Conservation (phyloP, 148 eudicot species). For the Dysphania ambrosioides region DNA sequence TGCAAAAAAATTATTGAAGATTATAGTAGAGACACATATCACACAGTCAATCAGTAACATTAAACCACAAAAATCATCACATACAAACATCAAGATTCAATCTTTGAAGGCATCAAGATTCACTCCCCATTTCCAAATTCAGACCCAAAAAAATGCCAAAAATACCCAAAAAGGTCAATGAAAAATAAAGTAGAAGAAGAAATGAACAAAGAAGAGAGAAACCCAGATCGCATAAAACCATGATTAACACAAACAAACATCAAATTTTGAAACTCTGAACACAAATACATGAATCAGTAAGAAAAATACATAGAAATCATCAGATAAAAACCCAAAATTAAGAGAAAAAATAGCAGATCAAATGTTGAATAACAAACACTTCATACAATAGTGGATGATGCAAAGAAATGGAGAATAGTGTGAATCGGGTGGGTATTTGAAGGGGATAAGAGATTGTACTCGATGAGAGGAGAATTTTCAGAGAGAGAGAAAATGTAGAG, state of each 20-base stretch:
- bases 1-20: not conserved
- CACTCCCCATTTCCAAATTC: no score
- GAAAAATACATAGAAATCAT: not conserved
- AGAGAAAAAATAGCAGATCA: conserved; percentile 1
- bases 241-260: no score
- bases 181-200: not conserved
- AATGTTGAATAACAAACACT: not conserved
- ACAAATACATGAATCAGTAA: not conserved
- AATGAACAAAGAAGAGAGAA: no score
- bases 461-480: conserved; percentile 10
- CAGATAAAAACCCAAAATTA: not conserved
- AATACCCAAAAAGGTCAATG: no score
- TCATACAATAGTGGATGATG: not conserved
- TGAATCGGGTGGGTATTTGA: not conserved
- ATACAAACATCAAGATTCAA: no score
- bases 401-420: not conserved
- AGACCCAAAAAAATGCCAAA: no score
- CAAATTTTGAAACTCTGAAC: no score
- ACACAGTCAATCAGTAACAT: not conserved
- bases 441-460: not conserved
- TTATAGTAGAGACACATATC: not conserved
- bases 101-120: no score
- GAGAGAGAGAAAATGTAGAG: conserved; percentile 16
- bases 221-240: no score
- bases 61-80: no score